These are phyloP conservation scores for Cercophora newfieldiana DNA, from an alignment of 495 filamentous ascomycete species.

Conservation along the genomic window DNA sequence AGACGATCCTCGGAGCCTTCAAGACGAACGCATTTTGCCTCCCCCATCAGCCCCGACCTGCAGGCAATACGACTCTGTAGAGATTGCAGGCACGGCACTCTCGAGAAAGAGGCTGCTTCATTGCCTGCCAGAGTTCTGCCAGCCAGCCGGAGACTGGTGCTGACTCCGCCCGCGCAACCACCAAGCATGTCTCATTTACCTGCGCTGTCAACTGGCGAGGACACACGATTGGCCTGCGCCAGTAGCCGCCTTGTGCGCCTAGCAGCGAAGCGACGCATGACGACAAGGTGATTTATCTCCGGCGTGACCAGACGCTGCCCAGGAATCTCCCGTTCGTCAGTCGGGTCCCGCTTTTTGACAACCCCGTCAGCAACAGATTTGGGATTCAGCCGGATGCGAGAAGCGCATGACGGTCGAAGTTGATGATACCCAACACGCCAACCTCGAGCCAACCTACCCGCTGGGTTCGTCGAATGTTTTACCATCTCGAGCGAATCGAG, in stretches of 20 bases:
- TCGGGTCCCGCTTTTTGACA: conserved; percentile 9
- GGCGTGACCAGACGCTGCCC: conserved; percentile 17
- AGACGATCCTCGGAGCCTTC: not conserved
- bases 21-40: conserved; percentile 1
- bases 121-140: conserved; percentile 14
- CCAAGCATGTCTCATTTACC: conserved; percentile 15
- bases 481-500: not conserved
- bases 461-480: conserved; percentile 12
- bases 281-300: conserved; percentile 25
- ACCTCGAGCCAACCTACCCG: conserved; percentile 7
- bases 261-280: conserved; percentile 22
- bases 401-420: conserved; percentile 19
- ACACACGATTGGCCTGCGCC: conserved; percentile 27
- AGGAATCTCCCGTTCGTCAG: conserved; percentile 20
- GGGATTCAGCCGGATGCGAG: conserved; percentile 27
- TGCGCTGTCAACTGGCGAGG: conserved; percentile 21
- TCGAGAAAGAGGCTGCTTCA: conserved; percentile 6
- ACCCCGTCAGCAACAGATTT: conserved; percentile 3
- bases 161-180: conserved; percentile 19
- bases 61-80: conserved; percentile 8
- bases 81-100: conserved; percentile 3
- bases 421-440: conserved; percentile 16
- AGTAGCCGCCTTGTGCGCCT: conserved; percentile 33
- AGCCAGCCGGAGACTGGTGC: conserved; percentile 7
- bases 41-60: conserved; percentile 8